Evolutionary conservation across 2,329 filamentous ascomycete species (phyloP).

Genomic region (Colletotrichum chlorophyti): DNA sequence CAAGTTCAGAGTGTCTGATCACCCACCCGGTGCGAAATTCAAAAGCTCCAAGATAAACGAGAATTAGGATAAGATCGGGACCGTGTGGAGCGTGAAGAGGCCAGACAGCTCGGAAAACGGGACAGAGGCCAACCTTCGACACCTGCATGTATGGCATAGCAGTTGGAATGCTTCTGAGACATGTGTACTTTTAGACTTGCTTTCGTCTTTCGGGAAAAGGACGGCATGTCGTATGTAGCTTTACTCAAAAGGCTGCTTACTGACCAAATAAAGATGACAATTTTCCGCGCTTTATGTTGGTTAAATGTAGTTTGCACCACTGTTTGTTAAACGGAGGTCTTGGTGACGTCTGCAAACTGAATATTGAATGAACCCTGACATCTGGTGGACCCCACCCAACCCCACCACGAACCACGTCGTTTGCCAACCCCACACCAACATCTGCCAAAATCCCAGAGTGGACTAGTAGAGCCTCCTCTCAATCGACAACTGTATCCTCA

Average conservation of each 20-base stretch:
- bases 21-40: constrained; percentile 64
- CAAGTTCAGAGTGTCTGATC: constrained; percentile 59
- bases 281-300: no score
- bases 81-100: background rate
- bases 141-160: no score
- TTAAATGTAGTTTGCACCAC: no score
- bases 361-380: constrained; percentile 5
- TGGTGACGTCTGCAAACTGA: no score
- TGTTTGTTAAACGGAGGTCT: no score
- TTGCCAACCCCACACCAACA: constrained; percentile 18
- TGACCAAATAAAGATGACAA: no score
- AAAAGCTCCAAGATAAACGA: constrained; percentile 43
- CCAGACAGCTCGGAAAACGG: background rate
- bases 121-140: background rate
- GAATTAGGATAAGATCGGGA: constrained; percentile 34
- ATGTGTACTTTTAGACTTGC: no score
- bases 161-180: no score
- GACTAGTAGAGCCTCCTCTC: constrained; percentile 23
- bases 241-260: no score
- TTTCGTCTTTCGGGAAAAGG: no score
- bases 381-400: constrained; percentile 14
- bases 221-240: no score
- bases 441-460: constrained; percentile 25
- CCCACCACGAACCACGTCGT: constrained; percentile 25
- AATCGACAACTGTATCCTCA: constrained; percentile 24